Conservation (phyloP, 2,329 filamentous ascomycete species). For the Fusarium vanettenii region DNA sequence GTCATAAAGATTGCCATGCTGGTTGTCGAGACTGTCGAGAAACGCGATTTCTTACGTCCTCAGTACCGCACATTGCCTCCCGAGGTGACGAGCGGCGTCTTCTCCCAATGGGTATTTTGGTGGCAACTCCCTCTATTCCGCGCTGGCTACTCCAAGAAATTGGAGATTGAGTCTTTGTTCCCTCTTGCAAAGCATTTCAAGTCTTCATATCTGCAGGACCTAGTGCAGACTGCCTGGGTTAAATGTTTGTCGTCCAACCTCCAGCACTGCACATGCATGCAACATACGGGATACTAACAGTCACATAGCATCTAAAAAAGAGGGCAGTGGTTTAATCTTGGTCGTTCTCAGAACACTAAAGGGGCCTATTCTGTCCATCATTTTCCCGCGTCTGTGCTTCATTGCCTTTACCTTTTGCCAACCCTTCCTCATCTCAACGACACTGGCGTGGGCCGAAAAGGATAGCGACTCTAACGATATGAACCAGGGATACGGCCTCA, state of each 20-base stretch:
- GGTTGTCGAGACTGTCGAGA: conserved; percentile 15
- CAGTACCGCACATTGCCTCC: conserved; percentile 19
- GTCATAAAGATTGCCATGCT: conserved; percentile 22
- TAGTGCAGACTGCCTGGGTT: conserved; percentile 16
- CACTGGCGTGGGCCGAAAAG: conserved; percentile 9
- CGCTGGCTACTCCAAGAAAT: conserved; percentile 16
- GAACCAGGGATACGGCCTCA: conserved; percentile 30
- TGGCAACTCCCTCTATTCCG: conserved; percentile 30
- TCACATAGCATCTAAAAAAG: conserved; percentile 3
- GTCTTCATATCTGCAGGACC: conserved; percentile 23
- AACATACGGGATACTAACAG: conserved; percentile 1
- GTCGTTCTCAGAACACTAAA: conserved; percentile 15
- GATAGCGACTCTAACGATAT: conserved; percentile 12
- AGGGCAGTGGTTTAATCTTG: conserved; percentile 6
- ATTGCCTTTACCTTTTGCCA: conserved; percentile 35
- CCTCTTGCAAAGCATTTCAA: conserved; percentile 28
- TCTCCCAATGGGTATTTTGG: conserved; percentile 31
- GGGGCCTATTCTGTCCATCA: conserved; percentile 8
- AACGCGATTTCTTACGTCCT: conserved; percentile 18
- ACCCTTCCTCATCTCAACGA: conserved; percentile 35
- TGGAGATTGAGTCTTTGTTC: conserved; percentile 21
- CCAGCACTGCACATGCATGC: background rate
- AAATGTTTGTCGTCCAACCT: conserved; percentile 3
- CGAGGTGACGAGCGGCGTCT: conserved; percentile 17
- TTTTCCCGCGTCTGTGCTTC: conserved; percentile 29